A percentile compares a stretch with the other conserved stretches of the same genome.
These are phyloP conservation scores for Guadua angustifolia DNA, from an alignment of 176 grass and related monocot species.

Conservation along the genomic window DNA sequence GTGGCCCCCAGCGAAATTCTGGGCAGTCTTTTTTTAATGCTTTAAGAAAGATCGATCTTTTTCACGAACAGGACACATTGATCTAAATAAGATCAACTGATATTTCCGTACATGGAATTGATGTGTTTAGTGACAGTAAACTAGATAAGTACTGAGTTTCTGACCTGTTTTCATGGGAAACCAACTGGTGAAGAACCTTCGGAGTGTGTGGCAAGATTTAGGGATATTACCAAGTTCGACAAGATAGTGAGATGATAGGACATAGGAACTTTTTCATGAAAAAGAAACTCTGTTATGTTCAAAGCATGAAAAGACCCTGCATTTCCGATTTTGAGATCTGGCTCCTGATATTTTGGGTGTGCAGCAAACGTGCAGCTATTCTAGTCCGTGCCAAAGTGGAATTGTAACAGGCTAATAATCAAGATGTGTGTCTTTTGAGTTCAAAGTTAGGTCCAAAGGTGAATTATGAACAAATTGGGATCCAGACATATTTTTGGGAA, in stretches of 20 bases:
- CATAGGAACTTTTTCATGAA: neutral
- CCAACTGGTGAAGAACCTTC: neutral
- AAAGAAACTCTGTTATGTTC: neutral
- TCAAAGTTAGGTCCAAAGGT: neutral
- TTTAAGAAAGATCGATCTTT: too few relatives aligned
- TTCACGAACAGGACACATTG: too few relatives aligned
- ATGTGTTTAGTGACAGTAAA: neutral
- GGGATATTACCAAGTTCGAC: neutral
- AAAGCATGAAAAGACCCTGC: neutral
- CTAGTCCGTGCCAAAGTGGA: neutral
- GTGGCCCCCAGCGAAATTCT: neutral
- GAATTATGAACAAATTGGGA: conserved; percentile 8
- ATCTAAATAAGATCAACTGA: neutral
- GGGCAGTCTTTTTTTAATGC: neutral
- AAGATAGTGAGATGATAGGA: conserved; percentile 17
- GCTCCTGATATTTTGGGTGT: neutral
- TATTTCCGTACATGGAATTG: neutral
- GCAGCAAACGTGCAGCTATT: neutral
- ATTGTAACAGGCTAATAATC: neutral
- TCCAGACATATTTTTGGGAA: neutral
- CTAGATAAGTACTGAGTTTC: neutral
- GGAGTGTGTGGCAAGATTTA: neutral
- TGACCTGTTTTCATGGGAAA: neutral
- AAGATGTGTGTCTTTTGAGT: conserved; percentile 3
- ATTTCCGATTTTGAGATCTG: neutral